Conservation (phyloP, 208 protist species). For the Trichomonas vaginalis region DNA sequence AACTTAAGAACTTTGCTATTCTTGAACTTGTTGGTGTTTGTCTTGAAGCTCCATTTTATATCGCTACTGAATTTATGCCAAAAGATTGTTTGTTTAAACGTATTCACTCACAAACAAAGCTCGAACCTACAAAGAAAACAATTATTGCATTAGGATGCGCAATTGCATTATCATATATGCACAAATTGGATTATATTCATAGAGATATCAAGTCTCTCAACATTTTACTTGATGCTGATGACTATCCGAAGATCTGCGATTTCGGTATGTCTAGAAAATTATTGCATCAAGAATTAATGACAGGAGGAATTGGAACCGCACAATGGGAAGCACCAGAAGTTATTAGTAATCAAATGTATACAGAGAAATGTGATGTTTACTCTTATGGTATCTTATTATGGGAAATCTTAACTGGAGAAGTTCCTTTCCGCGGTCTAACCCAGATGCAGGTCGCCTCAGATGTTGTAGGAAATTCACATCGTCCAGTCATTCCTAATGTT, state of each 20-base stretch:
- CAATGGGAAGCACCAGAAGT: neutral
- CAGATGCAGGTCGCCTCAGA: neutral
- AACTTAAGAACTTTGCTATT: neutral
- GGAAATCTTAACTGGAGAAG: neutral
- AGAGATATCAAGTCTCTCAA: neutral
- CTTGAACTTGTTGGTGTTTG: neutral
- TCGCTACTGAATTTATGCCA: neutral
- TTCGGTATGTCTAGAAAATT: neutral
- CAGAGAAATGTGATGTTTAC: neutral
- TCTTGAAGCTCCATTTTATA: neutral
- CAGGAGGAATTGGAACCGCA: neutral
- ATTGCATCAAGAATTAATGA: neutral
- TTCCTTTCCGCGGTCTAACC: neutral
- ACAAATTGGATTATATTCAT: neutral
- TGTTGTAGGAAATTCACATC: neutral
- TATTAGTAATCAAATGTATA: neutral
- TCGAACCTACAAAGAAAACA: neutral
- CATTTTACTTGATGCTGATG: neutral
- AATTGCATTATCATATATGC: neutral
- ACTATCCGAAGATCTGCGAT: neutral
- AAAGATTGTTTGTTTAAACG: neutral
- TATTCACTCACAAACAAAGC: neutral
- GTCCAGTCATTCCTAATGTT: neutral
- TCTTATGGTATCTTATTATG: neutral
- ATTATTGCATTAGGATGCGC: neutral